phyloP scores from a whole-genome alignment of 2,329 filamentous ascomycete genomes.

The Botryosphaeria agaves region DNA sequence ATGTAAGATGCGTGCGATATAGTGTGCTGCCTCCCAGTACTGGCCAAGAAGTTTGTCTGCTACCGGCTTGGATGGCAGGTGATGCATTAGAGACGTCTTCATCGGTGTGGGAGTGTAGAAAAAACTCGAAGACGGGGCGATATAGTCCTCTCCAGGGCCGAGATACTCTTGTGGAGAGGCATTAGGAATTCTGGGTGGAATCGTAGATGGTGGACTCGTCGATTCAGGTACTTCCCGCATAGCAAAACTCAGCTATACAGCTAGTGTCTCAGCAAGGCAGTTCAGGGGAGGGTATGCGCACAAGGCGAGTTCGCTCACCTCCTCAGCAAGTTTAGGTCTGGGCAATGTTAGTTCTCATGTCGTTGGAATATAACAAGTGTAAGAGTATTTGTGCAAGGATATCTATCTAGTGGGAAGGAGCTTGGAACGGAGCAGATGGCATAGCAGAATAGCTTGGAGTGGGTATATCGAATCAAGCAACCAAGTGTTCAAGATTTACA shows the following conservation, averaged over 20 bases:
- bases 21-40: conserved; percentile 52
- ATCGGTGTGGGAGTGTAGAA: conserved; percentile 39
- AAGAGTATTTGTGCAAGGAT: too few relatives aligned
- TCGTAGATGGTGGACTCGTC: background rate
- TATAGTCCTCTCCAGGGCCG: conserved; percentile 46
- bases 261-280: background rate
- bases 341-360: too few relatives aligned
- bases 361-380: too few relatives aligned
- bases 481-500: too few relatives aligned
- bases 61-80: conserved; percentile 39
- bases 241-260: background rate
- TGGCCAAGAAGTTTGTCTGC: conserved; percentile 47
- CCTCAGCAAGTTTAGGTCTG: background rate
- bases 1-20: conserved; percentile 50
- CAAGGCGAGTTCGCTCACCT: background rate
- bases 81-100: conserved; percentile 36
- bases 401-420: too few relatives aligned
- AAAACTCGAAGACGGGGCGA: conserved; percentile 49
- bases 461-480: too few relatives aligned
- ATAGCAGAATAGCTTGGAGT: too few relatives aligned
- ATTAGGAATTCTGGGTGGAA: conserved; percentile 8
- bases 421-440: too few relatives aligned
- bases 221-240: background rate
- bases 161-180: too few relatives aligned
- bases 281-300: too few relatives aligned